Percentiles rank a stretch among this genome's conserved stretches.
phyloP scores from a whole-genome alignment of 805 yeast species.

The Allodekkera sacchari region DNA sequence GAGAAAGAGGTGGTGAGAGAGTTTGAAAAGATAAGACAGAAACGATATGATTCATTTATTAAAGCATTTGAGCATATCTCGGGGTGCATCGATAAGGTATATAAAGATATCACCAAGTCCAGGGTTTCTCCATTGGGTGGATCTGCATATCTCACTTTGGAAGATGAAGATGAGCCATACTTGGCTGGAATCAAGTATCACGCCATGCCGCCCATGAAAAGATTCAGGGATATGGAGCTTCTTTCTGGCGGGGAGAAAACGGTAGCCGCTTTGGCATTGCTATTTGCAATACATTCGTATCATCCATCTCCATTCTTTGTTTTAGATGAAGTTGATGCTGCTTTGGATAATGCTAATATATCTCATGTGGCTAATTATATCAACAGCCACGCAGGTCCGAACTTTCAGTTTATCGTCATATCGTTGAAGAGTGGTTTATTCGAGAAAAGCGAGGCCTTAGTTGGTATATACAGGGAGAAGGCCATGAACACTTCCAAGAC shows the following conservation, averaged over 20 bases:
- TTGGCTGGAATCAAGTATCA: constrained; percentile 76
- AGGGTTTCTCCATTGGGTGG: constrained; percentile 77
- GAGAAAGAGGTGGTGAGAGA: constrained; percentile 47
- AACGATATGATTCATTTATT: constrained; percentile 57
- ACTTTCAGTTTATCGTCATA: constrained; percentile 86
- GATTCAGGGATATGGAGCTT: constrained; percentile 87
- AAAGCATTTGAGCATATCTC: constrained; percentile 74
- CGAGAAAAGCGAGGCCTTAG: constrained; percentile 82
- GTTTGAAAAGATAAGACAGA: constrained; percentile 51
- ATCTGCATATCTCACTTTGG: constrained; percentile 80
- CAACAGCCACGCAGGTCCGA: constrained; percentile 61
- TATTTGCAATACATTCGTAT: constrained; percentile 84
- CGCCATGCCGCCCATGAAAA: constrained; percentile 93
- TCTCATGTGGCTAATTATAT: constrained; percentile 82
- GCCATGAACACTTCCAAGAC: constrained; percentile 62
- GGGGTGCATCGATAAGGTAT: constrained; percentile 60
- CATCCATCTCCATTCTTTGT: constrained; percentile 96
- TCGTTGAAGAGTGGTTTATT: constrained; percentile 81
- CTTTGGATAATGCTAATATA: constrained; percentile 85
- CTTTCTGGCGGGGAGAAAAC: constrained; percentile 96
- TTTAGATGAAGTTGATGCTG: constrained; percentile 97
- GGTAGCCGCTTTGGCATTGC: constrained; percentile 86
- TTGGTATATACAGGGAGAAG: constrained; percentile 87
- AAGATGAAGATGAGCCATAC: constrained; percentile 87
- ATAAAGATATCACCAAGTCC: constrained; percentile 77